Evolutionary conservation across 345 rosid genomes (phyloP), one percentile per base, ranked within the genome.

Genomic region (Eucalyptus marginata): DNA sequence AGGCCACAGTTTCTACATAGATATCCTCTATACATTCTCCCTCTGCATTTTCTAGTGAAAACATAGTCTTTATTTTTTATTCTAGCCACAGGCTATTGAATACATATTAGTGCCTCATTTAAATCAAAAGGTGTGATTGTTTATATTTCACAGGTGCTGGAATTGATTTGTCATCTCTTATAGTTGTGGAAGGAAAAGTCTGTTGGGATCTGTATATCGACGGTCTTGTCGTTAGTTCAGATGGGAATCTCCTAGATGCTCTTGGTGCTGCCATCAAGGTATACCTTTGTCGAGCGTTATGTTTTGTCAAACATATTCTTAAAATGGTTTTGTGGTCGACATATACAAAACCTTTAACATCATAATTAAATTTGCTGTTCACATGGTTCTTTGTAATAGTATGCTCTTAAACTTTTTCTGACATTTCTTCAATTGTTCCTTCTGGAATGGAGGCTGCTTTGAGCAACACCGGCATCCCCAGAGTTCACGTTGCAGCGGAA

Each of bases 161-260:
- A 87, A 98, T 97, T 87, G 94, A 95, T 94, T 93, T 94, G 49
- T 92, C 98, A 27, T 96, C 98, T 13, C 93, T 97, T 51, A 89
- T 98, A 87, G 93, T 98, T 52, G 94, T 93, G 36, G 97, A 97
- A 91, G 99, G 98, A 79, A 96, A 93, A 93, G 90, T 97, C 59
- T 98, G 98, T 89, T 98, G 99, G 99, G 99, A 98, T 92, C 97
- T 98, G 88, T 97, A 97, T 87, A 93, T 97, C 16, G 97, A 98
- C 88, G 95, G 97, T 58, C 98, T 98, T 88, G 97, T 98, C 76
- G 88, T 96, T 87, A 96, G 98, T 91, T 95, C 97, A 4, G 98
- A 95, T 89, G 99, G 99, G 87, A 97, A 98, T 93, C 88, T 98
- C 66, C 93, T 98, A 59, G 99, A 95, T 88, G 91, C 91, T 96